phyloP scores from a whole-genome alignment of 495 filamentous ascomycete genomes.

The Daldinia decipiens region DNA sequence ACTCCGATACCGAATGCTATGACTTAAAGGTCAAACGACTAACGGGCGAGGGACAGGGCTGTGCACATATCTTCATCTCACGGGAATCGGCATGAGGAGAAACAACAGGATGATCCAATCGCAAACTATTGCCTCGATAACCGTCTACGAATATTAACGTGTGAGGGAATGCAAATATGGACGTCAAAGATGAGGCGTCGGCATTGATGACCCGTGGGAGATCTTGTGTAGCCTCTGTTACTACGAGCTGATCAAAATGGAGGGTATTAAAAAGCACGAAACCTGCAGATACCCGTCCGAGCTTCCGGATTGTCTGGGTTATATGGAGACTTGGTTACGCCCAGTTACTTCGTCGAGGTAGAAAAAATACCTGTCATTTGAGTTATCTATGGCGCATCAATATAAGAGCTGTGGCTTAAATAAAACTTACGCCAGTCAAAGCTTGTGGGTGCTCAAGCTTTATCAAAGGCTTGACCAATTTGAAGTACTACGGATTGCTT shows the following conservation, averaged over 20 bases:
- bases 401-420: slow-evolving; percentile 4
- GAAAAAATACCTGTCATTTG: slow-evolving; percentile 26
- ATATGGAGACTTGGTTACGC: slow-evolving; percentile 6
- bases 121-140: slow-evolving; percentile 9
- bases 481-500: background rate
- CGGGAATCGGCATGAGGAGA: background rate
- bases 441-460: background rate
- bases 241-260: slow-evolving; percentile 26
- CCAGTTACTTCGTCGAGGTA: slow-evolving; percentile 5
- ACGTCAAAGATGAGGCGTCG: slow-evolving; percentile 8
- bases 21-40: background rate
- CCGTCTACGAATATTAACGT: slow-evolving; percentile 2
- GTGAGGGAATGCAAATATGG: slow-evolving; percentile 18
- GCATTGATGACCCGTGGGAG: slow-evolving; percentile 10
- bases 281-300: slow-evolving; percentile 30
- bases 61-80: background rate
- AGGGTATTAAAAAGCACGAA: slow-evolving; percentile 17
- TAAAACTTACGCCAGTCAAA: slow-evolving; percentile 16
- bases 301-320: slow-evolving; percentile 13
- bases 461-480: background rate
- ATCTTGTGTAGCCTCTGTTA: slow-evolving; percentile 32
- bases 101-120: slow-evolving; percentile 9
- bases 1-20: background rate
- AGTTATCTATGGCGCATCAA: slow-evolving; percentile 2
- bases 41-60: background rate